Conservation (phyloP, 2,329 filamentous ascomycete genomes). For the Trichoderma arundinaceum region DNA sequence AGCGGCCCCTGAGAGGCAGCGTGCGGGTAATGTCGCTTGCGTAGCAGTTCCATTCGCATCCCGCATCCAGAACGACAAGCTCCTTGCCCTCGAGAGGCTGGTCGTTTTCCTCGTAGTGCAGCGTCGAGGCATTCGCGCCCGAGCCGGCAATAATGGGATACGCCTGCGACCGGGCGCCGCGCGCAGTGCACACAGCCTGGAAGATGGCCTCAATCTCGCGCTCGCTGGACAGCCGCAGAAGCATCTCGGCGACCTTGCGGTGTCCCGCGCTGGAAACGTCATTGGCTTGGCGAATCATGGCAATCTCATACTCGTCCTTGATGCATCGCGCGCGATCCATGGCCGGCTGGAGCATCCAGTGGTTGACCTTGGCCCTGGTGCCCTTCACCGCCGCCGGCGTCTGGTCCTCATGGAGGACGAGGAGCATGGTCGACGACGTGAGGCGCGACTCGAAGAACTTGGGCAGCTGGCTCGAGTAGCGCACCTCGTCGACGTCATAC, state of each 20-base stretch:
- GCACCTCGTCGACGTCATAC: constrained; percentile 74
- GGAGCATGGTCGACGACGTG: constrained; percentile 47
- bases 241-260: constrained; percentile 68
- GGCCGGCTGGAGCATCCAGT: constrained; percentile 64
- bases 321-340: constrained; percentile 82
- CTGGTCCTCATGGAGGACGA: constrained; percentile 57
- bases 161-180: constrained; percentile 76
- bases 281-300: constrained; percentile 80
- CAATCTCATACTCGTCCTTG: constrained; percentile 87
- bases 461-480: constrained; percentile 61
- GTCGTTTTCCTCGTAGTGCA: constrained; percentile 88
- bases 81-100: constrained; percentile 71
- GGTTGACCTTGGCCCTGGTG: constrained; percentile 49
- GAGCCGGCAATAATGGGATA: constrained; percentile 90
- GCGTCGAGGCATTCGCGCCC: constrained; percentile 78
- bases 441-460: constrained; percentile 50
- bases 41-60: constrained; percentile 83
- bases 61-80: constrained; percentile 84
- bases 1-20: constrained; percentile 74
- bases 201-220: constrained; percentile 83
- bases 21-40: constrained; percentile 90
- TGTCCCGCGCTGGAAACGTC: constrained; percentile 80
- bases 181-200: constrained; percentile 70
- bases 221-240: constrained; percentile 73
- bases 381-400: constrained; percentile 34